These are phyloP conservation scores for Heliamphora pulchella DNA, from an alignment of 179 eudicot species.

Conservation along the genomic window DNA sequence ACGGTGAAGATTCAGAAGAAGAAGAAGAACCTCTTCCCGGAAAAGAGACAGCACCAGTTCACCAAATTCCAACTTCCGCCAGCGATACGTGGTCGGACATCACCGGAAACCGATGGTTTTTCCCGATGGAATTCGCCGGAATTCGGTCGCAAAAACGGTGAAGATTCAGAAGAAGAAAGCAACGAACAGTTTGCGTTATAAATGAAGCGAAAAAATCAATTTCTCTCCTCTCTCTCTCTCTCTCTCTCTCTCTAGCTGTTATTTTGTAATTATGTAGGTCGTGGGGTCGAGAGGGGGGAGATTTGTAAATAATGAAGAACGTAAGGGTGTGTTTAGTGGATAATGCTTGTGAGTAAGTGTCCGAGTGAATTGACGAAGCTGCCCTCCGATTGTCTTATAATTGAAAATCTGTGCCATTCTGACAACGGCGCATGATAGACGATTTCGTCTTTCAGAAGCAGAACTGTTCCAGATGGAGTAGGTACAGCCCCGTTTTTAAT, in stretches of 20 bases:
- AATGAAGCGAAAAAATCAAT: not conserved
- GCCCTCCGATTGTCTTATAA: not conserved
- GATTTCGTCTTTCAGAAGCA: not conserved
- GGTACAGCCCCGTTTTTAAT: not conserved
- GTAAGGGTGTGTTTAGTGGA: not conserved
- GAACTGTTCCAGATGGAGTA: constrained; percentile 11
- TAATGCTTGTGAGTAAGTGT: constrained; percentile 3
- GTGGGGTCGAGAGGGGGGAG: constrained; percentile 19
- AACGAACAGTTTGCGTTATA: not conserved
- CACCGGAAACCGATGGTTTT: too few species aligned
- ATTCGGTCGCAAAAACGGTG: too few species aligned
- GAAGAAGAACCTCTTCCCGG: not conserved
- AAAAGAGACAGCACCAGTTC: too few species aligned
- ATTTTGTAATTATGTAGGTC: constrained; percentile 35
- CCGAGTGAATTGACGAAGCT: not conserved
- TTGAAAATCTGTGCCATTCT: not conserved
- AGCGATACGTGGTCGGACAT: too few species aligned
- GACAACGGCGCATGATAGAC: constrained; percentile 7
- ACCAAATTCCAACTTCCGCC: too few species aligned
- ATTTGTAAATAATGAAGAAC: constrained; percentile 23
- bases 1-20: not conserved
- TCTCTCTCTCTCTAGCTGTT: constrained; percentile 27
- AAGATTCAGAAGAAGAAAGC: not conserved
- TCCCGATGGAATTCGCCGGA: too few species aligned
- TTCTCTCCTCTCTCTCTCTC: constrained; percentile 1